Evolutionary conservation across 148 eudicot species (phyloP), one percentile per base, ranked within the genome.

Genomic region (Linanthus parryae): DNA sequence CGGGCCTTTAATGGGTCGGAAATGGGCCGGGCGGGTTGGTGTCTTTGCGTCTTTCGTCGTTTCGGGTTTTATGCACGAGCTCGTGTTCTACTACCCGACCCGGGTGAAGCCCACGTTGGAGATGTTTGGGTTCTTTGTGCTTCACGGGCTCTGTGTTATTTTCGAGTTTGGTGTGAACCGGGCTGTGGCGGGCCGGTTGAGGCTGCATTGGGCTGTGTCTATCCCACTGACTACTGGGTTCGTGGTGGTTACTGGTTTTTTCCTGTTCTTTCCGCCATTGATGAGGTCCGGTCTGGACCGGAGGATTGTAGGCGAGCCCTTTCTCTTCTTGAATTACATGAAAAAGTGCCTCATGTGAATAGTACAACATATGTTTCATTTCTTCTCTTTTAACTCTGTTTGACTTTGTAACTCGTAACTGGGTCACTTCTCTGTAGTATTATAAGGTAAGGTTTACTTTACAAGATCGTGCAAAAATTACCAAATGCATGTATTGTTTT

Each of bases 51-150:
- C 80, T 1, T 88, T 84, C 26, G 1, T 63, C 0, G 95, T 82
- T 0, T 85, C 97, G 0, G 97, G 85, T 0, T 21, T 85, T 15
- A 83, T 85, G 91, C 97, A 90, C 37, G 97, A 90, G 78, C 62
- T 90, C 3, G 16, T 80, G 0, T 77, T 73, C 35, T 89, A 70
- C 44, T 69, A 73, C 37, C 27, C 69, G 31, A 46, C 62, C 15
- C 82, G 73, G 14, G 73, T 20, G 53, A 24, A 30, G 1, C 85
- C 92, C 18, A 48, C 85, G 52, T 78, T 85, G 88, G 85, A 83
- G 59, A 69, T 71, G 44, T 75, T 81, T 0, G 56, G 54, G 55
- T 88, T 81, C 44, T 88, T 85, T 35, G 79, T 85, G 67, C n/a
- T 90, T 0, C 88, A 90, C 7, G 95, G 95, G 0, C 43, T 56